Evolutionary conservation across 2,329 filamentous ascomycete genomes (phyloP).

Genomic region (Diplodia seriata): DNA sequence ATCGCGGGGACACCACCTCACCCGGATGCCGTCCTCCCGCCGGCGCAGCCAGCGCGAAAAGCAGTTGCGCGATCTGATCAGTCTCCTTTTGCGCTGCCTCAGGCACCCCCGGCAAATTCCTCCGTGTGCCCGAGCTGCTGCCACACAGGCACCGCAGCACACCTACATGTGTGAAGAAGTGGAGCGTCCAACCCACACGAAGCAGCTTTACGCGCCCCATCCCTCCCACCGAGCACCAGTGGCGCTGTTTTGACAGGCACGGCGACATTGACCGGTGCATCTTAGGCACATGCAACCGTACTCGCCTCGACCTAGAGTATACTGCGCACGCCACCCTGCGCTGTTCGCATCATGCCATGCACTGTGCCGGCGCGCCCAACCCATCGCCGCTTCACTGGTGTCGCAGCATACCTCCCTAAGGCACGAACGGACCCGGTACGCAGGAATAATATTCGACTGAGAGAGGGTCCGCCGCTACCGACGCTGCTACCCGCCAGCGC

Average conservation of each 20-base stretch:
- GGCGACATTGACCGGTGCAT: conserved; percentile 14
- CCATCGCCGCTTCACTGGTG: conserved; percentile 19
- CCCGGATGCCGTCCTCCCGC: background rate
- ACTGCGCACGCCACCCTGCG: background rate
- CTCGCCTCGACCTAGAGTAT: background rate
- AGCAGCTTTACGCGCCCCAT: conserved; percentile 25
- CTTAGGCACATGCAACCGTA: conserved; percentile 11
- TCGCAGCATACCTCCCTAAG: conserved; percentile 21
- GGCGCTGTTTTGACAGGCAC: background rate
- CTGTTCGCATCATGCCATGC: conserved; percentile 23
- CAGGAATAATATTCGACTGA: background rate
- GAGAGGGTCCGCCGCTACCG: conserved; percentile 8
- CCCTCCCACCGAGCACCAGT: background rate
- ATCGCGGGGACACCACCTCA: background rate
- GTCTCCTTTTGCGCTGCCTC: background rate
- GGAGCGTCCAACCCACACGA: conserved; percentile 4
- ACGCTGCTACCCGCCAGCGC: background rate
- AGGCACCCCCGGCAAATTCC: conserved; percentile 16
- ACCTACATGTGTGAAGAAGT: conserved; percentile 21
- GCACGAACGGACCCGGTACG: background rate
- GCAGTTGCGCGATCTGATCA: too few species aligned
- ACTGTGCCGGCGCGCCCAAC: conserved; percentile 3
- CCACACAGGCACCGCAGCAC: conserved; percentile 19
- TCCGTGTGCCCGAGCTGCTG: conserved; percentile 1
- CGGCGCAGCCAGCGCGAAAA: too few species aligned